A percentile compares a stretch with the other conserved stretches of the same genome.
phyloP scores from a whole-genome alignment of 352 stramenopile genomes.

The Phytophthora sansomeana region DNA sequence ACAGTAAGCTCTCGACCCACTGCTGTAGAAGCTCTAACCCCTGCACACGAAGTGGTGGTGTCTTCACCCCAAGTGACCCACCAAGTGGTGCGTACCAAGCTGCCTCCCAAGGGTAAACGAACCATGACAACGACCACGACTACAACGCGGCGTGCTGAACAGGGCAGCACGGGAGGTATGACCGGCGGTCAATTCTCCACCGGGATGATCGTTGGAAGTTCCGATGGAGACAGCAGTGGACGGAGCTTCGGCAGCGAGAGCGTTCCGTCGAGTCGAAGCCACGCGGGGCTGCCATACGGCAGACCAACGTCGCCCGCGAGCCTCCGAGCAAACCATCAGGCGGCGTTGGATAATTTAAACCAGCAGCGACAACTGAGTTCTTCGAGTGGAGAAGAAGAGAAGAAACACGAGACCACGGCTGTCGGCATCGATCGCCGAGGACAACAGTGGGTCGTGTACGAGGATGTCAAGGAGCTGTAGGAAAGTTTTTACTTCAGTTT shows the following conservation, averaged over 20 bases:
- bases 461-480: slow-evolving; percentile 34
- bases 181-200: not conserved
- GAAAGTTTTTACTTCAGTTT: slow-evolving; percentile 14
- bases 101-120: slow-evolving; percentile 26
- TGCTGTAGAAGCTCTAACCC: slow-evolving; percentile 15
- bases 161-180: slow-evolving; percentile 14
- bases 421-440: slow-evolving; percentile 3
- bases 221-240: slow-evolving; percentile 17
- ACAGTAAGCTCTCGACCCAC: not conserved
- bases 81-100: slow-evolving; percentile 30
- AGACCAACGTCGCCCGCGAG: slow-evolving; percentile 23
- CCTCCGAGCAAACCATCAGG: slow-evolving; percentile 20
- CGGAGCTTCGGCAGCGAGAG: slow-evolving; percentile 15
- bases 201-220: slow-evolving; percentile 4
- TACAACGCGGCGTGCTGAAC: slow-evolving; percentile 18
- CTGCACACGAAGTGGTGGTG: slow-evolving; percentile 23
- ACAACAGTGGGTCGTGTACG: slow-evolving; percentile 21
- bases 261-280: slow-evolving; percentile 15
- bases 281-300: slow-evolving; percentile 10
- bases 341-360: slow-evolving; percentile 25
- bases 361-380: slow-evolving; percentile 31
- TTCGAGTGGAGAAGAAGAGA: slow-evolving; percentile 41
- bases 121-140: slow-evolving; percentile 29
- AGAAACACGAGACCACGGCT: not conserved
- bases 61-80: slow-evolving; percentile 31